These are phyloP conservation scores for Trametes maxima DNA, from an alignment of 768 basidiomycete species.

Conservation along the genomic window DNA sequence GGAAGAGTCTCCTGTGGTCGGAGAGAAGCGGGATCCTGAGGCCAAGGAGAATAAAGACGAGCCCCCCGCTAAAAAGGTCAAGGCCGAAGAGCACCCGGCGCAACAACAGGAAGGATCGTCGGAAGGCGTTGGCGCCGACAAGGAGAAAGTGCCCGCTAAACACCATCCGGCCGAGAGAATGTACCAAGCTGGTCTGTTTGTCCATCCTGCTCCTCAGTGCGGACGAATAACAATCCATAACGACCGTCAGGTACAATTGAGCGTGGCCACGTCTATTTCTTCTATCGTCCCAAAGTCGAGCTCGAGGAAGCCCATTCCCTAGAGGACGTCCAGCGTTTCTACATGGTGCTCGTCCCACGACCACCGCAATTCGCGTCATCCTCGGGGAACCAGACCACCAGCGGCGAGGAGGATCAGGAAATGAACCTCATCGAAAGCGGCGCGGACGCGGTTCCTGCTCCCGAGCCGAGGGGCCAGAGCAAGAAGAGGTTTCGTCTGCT, in stretches of 20 bases:
- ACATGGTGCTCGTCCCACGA: constrained; percentile 61
- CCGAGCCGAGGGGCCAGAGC: constrained; percentile 35
- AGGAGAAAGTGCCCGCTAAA: constrained; percentile 16
- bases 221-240: background rate
- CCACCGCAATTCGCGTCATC: constrained; percentile 44
- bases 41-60: constrained; percentile 14
- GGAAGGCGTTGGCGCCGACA: background rate
- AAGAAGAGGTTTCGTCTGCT: constrained; percentile 53
- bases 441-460: constrained; percentile 52
- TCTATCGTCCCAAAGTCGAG: constrained; percentile 62
- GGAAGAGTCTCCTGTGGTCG: constrained; percentile 3
- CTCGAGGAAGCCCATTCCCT: constrained; percentile 53
- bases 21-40: constrained; percentile 28
- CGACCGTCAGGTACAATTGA: constrained; percentile 50
- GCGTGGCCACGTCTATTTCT: constrained; percentile 64
- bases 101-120: background rate
- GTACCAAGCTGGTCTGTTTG: constrained; percentile 27
- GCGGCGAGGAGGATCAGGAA: constrained; percentile 35
- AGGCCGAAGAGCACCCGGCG: constrained; percentile 20
- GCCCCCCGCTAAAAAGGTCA: constrained; percentile 30
- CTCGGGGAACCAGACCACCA: constrained; percentile 1
- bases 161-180: constrained; percentile 20
- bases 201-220: background rate
- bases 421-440: constrained; percentile 48
- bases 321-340: constrained; percentile 59